Percentiles rank a stretch among this genome's conserved stretches.
Evolutionary conservation across 202 grass and related monocot species (phyloP).

Genomic region (Alloteropsis angusta): DNA sequence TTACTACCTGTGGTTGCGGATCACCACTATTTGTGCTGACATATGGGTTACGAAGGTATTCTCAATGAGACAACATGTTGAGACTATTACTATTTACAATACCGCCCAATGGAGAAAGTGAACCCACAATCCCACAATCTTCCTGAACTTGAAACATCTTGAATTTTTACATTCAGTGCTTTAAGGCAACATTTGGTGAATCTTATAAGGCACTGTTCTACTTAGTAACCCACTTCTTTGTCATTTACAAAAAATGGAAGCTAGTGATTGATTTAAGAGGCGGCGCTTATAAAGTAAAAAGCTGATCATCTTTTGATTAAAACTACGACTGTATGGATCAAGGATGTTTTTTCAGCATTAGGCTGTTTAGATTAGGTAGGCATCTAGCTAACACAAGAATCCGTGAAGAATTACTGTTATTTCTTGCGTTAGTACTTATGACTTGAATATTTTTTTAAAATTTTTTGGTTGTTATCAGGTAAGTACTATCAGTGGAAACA

Average conservation of each 20-base stretch:
- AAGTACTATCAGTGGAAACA: neutral
- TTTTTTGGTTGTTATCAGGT: neutral
- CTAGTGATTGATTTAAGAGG: neutral
- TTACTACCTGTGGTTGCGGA: neutral
- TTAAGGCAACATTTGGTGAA: neutral
- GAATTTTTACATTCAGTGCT: neutral
- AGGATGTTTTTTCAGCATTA: neutral
- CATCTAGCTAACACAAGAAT: neutral
- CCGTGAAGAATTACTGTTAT: neutral
- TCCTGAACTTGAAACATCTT: neutral
- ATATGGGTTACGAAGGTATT: neutral
- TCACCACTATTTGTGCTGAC: neutral
- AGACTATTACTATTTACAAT: neutral
- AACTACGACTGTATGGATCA: neutral
- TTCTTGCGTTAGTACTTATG: neutral
- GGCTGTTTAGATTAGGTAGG: neutral
- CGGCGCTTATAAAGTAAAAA: neutral
- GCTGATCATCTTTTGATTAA: neutral
- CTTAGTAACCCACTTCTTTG: neutral
- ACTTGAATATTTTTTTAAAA: neutral
- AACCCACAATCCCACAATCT: neutral
- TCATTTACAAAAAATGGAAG: neutral
- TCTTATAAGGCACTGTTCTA: neutral
- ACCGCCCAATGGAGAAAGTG: neutral
- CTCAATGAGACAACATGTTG: neutral